Evolutionary conservation across 192 early-diverging fungal genomes (phyloP), one percentile per base, ranked within the genome.

Genomic region (Rhizoclosmatium globosum): DNA sequence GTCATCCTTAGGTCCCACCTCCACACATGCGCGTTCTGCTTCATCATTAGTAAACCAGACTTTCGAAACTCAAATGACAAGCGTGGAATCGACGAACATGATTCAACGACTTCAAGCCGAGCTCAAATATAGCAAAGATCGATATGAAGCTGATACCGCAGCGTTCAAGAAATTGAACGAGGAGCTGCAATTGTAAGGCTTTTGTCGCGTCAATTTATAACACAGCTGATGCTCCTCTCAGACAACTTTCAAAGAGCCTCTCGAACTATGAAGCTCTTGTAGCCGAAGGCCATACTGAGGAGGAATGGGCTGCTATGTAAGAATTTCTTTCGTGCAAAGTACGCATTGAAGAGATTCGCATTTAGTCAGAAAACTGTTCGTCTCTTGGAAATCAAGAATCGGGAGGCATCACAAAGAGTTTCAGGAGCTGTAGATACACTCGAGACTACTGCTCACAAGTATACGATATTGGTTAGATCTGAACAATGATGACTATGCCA

Each of bases 261-360:
- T 31, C n/a, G n/a, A 71, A 71, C 17, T 71, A 71, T n/a, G 44
- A 48, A 17, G 2, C 47, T 7, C 21, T 56, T 21, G 47, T 57
- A 23, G 11, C 69, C 7, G 15, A 62, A 19, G 60, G 23, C 2
- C 57, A 42, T 42, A 48, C 72, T 11, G 43, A 74, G 38, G 72
- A 74, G 3, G 72, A 74, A 11, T 74, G 72, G 72, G 19, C 21
- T n/a, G 56, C 57, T 2, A 19, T 74, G 72, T 74, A 45, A 58
- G 56, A 21, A 17, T 74, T 62, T 41, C 43, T 59, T 31, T 41
- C n/a, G 56, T 57, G 56, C 56, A 21, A 57, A 21, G 56, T 57
- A 17, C 31, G 56, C 15, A 17, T 57, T 57, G 56, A 15, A 17
- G 56, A 57, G 13, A 57, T 17, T 17, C 15, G 56, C 56, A 15